Conservation (phyloP, 129 eudicot genomes). For the Dittrichia graveolens region DNA sequence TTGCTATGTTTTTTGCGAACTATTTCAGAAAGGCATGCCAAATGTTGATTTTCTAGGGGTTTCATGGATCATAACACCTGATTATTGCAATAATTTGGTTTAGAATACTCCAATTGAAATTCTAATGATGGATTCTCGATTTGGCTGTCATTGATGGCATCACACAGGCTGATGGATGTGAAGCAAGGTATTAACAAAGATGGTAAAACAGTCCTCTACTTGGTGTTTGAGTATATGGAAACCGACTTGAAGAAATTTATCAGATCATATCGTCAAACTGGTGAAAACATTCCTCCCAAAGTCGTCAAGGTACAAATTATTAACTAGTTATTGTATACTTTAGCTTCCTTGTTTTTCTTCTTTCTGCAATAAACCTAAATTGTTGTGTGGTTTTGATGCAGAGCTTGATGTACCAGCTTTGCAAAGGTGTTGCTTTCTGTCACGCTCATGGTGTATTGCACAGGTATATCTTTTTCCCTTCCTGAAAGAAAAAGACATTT, state of each 20-base stretch:
- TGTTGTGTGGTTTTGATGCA: constrained; percentile 26
- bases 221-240: constrained; percentile 96
- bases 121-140: background rate
- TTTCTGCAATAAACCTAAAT: constrained; percentile 6
- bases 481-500: background rate
- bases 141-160: background rate
- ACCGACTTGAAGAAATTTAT: constrained; percentile 85
- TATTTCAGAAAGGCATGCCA: too few species aligned
- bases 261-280: constrained; percentile 56
- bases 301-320: constrained; percentile 52
- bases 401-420: constrained; percentile 91
- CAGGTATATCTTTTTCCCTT: constrained; percentile 15
- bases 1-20: too few species aligned
- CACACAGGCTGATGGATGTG: constrained; percentile 76
- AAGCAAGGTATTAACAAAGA: constrained; percentile 83
- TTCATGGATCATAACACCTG: background rate
- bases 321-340: background rate
- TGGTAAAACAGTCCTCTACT: constrained; percentile 80
- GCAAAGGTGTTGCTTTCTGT: constrained; percentile 91
- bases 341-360: background rate
- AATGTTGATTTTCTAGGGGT: background rate
- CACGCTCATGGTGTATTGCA: constrained; percentile 79
- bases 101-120: background rate
- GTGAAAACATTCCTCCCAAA: constrained; percentile 47
- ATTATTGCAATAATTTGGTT: background rate